These are phyloP conservation scores for Picochlorum sp. DNA, from an alignment of 139 green algal genomes.

Conservation along the genomic window DNA sequence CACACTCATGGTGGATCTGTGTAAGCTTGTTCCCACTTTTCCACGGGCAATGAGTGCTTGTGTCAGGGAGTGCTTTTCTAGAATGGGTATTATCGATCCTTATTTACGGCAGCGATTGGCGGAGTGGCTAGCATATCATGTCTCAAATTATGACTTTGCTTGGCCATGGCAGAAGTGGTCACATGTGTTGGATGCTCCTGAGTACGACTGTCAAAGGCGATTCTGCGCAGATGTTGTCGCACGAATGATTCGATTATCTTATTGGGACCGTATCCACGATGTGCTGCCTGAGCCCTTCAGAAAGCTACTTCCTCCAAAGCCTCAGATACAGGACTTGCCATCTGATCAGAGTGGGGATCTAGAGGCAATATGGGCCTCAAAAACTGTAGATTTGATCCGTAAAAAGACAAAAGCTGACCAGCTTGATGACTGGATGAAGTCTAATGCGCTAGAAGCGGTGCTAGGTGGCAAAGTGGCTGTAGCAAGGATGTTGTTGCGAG, in stretches of 20 bases:
- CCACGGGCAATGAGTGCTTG: conserved; percentile 53
- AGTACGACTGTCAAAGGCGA: conserved; percentile 52
- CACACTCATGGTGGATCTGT: conserved; percentile 77
- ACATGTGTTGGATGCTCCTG: conserved; percentile 49
- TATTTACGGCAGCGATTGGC: conserved; percentile 57
- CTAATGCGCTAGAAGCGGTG: conserved; percentile 16
- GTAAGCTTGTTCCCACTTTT: conserved; percentile 48
- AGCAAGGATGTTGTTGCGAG: conserved; percentile 38
- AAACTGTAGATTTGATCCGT: conserved; percentile 25
- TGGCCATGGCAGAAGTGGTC: conserved; percentile 86
- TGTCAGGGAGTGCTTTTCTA: conserved; percentile 55
- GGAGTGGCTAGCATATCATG: conserved; percentile 83
- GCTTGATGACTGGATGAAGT: conserved; percentile 17
- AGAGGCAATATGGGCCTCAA: conserved; percentile 22
- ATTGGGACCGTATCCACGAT: conserved; percentile 27
- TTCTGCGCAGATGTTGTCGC: conserved; percentile 54
- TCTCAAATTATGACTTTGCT: conserved; percentile 76
- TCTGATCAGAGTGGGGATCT: not conserved
- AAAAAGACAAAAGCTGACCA: conserved; percentile 18
- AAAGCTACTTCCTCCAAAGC: conserved; percentile 46
- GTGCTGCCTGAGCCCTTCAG: conserved; percentile 47
- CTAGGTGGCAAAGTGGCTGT: conserved; percentile 29
- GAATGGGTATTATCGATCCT: conserved; percentile 57
- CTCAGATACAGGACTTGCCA: conserved; percentile 29
- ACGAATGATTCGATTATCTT: conserved; percentile 61